Base-by-base conservation (phyloP, 257 asterid species). In the Verbena officinalis region DNA sequence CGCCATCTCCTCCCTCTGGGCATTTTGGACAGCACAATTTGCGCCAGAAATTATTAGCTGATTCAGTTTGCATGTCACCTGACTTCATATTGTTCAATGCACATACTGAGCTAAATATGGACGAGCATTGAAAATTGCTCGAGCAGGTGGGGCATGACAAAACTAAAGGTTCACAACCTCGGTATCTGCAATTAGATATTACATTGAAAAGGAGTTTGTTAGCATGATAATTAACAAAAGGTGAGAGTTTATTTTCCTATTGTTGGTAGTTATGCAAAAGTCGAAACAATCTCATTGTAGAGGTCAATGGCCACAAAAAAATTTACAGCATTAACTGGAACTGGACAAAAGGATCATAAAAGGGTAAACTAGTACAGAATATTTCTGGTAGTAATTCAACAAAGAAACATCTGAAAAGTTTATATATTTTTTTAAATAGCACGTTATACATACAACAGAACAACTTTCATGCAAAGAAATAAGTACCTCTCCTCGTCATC, bases 91-190 rank as follows among this genome's bases (percentile, higher is more conserved):
- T 59, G 69, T 80, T 66, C 64, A 64, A 69, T 55, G 84, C 81
- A 69, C 84, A 81, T 69, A 90, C 71, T 38, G 92, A 81, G 76
- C 84, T 83, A 56, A 86, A 69, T 64, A 91, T 69, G 30, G 97
- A 75, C 17, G 88, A 79, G 74, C 97, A 90, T 55, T 77, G 79
- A 34, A 90, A 78, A 73, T 85, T 75, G 49, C 66, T 65, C 7
- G 84, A 84, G 86, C 97, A 94, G 80, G 87, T 79, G 42, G 96
- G 96, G 81, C 99, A 94, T 57, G 95, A 64, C 78, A 94, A 75
- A 65, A 78, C 78, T 70, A 94, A 77, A 59, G 96, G 89, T 60
- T 86, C 88, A 65, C 97, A 94, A 44, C 92, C 96, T 42, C 65
- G 85, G 73, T 88, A 94, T 72, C 99, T 94, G 92, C 86, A 81